Conservation (phyloP, 2,329 filamentous ascomycete species). For the Trematosphaeria pertusa region DNA sequence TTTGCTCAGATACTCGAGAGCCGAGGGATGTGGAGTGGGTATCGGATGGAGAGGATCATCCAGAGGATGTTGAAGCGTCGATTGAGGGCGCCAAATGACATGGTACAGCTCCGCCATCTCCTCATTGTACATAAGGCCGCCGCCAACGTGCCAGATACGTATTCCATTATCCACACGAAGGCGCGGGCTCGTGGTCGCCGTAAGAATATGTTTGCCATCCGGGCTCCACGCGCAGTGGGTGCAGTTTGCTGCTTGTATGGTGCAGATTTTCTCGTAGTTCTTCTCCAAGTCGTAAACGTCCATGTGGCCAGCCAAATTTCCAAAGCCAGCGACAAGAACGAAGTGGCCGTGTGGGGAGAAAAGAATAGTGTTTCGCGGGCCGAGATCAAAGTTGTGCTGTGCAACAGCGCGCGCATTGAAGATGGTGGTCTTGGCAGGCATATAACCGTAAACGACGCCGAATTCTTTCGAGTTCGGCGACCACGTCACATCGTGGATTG, state of each 20-base stretch:
- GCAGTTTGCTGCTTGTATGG: slow-evolving; percentile 93
- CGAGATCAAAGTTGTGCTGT: slow-evolving; percentile 84
- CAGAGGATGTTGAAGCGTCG: slow-evolving; percentile 64
- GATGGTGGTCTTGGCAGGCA: slow-evolving; percentile 98
- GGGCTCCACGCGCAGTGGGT: slow-evolving; percentile 98
- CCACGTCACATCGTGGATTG: slow-evolving; percentile 98
- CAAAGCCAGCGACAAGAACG: slow-evolving; percentile 92
- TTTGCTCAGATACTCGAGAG: slow-evolving; percentile 79
- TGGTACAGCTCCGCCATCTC: slow-evolving; percentile 95
- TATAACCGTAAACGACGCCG: slow-evolving; percentile 95
- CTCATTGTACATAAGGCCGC: slow-evolving; percentile 90
- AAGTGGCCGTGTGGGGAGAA: slow-evolving; percentile 96
- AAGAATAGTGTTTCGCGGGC: slow-evolving; percentile 89
- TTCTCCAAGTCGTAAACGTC: slow-evolving; percentile 97
- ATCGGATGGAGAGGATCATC: slow-evolving; percentile 76
- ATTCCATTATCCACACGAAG: slow-evolving; percentile 96
- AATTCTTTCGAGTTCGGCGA: slow-evolving; percentile 98
- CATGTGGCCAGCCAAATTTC: slow-evolving; percentile 96
- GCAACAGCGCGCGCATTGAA: slow-evolving; percentile 89
- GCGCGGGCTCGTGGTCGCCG: slow-evolving; percentile 94
- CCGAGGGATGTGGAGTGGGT: slow-evolving; percentile 82
- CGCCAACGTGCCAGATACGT: slow-evolving; percentile 91
- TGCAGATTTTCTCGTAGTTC: slow-evolving; percentile 89
- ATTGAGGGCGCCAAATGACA: slow-evolving; percentile 81
- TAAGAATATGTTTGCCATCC: slow-evolving; percentile 93